Base-by-base conservation (phyloP, 352 stramenopile species). In the Phytophthora hybrid region DNA sequence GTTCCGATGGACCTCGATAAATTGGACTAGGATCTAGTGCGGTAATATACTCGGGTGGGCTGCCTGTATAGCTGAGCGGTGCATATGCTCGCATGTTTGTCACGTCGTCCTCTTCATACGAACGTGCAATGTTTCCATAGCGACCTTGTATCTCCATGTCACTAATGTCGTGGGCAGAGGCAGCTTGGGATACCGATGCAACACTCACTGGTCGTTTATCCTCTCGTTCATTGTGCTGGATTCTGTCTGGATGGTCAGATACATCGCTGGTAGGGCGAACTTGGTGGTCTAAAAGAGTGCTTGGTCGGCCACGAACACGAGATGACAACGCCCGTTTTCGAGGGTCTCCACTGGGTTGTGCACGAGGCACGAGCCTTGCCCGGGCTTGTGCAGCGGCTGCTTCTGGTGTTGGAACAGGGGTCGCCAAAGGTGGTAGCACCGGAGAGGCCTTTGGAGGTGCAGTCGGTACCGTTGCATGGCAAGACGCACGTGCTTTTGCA, bases 141-240 rank as follows among this genome's bases (percentile, higher is more conserved):
- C 26, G 46, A 1, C 63, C 69, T 47, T 73, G 64, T 16, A 85
- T 86, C 44, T 85, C 80, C n/a, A 71, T 44, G 41, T 89, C 82
- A 8, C 59, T 76, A n/a, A 86, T 66, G n/a, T 74, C 66, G 31
- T 66, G 66, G 3, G 59, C 34, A 10, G 60, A 73, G 4, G 71
- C 76, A 11, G 78, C 64, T 57, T 89, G 79, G 13, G 78, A 80
- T 11, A 69, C 13, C 10, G 59, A 69, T 3, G 64, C 63, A 37
- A 83, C 56, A 19, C 34, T 77, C 21, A 84, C 59, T 0, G 67
- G 53, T 19, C 68, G 67, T 14, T 75, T 69, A 47, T 67, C 29
- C 13, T 74, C 66, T 54, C 18, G 54, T 47, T 63, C 56, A 8
- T 61, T 14, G 55, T 52, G 31, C 9, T 73, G 63, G 14, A 82